phyloP scores from a whole-genome alignment of 768 basidiomycete genomes.

The Russula brevipes region DNA sequence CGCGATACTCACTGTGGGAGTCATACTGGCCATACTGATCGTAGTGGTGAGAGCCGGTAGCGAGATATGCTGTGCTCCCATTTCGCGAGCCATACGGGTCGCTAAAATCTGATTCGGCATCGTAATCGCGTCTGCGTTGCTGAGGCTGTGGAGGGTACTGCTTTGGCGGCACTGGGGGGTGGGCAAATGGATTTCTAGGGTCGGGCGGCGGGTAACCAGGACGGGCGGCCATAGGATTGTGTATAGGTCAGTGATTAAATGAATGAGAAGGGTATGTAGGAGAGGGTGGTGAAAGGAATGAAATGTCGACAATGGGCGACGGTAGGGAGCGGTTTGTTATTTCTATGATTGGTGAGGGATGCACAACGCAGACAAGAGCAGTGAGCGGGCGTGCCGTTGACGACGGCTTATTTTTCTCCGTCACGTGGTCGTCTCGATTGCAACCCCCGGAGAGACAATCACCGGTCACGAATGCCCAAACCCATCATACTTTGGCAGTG shows the following conservation, averaged over 20 bases:
- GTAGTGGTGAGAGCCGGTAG: slow-evolving; percentile 7
- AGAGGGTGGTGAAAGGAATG: slow-evolving; percentile 20
- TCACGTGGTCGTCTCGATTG: background rate
- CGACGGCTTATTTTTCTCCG: background rate
- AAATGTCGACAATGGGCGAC: slow-evolving; percentile 7
- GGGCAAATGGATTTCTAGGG: slow-evolving; percentile 34
- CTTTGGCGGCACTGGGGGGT: slow-evolving; percentile 25
- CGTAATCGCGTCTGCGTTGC: slow-evolving; percentile 25
- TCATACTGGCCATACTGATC: slow-evolving; percentile 25
- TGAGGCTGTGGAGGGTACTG: slow-evolving; percentile 23
- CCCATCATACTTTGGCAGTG: slow-evolving; percentile 24
- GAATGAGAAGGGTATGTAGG: slow-evolving; percentile 2
- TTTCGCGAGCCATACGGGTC: slow-evolving; percentile 25
- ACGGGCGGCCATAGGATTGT: slow-evolving; percentile 33
- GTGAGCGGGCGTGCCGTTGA: no score
- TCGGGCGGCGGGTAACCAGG: slow-evolving; percentile 33
- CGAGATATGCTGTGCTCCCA: slow-evolving; percentile 24
- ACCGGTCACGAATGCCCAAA: slow-evolving; percentile 1
- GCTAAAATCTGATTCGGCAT: slow-evolving; percentile 26
- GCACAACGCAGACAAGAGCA: background rate
- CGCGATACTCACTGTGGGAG: slow-evolving; percentile 23
- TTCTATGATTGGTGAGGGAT: background rate
- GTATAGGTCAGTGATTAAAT: slow-evolving; percentile 12
- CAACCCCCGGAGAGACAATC: no score
- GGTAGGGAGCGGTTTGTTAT: slow-evolving; percentile 2